phyloP scores from a whole-genome alignment of 129 eudicot genomes.

The Pittosporum tobira region DNA sequence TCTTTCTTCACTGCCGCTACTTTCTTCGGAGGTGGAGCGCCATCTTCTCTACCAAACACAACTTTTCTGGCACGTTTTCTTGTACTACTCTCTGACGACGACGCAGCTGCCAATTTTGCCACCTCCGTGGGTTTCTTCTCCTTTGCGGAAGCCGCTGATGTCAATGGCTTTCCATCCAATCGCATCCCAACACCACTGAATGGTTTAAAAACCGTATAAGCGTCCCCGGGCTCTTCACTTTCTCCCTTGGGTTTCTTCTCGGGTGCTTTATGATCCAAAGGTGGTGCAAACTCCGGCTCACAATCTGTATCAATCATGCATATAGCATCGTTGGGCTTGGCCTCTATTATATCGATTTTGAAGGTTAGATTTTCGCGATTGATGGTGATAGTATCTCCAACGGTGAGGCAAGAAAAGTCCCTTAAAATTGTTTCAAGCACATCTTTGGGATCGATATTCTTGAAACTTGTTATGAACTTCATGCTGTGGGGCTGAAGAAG shows the following conservation, averaged over 20 bases:
- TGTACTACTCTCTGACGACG: background rate
- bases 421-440: conserved; percentile 1
- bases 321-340: conserved; percentile 15
- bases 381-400: conserved; percentile 22
- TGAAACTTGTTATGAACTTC: conserved; percentile 8
- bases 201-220: conserved; percentile 1
- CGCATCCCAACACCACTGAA: conserved; percentile 13
- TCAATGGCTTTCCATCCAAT: conserved; percentile 4
- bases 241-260: background rate
- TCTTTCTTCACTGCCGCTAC: background rate
- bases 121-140: background rate
- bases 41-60: background rate
- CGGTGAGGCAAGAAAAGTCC: conserved; percentile 14
- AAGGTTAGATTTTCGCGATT: conserved; percentile 1
- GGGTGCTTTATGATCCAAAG: conserved; percentile 28
- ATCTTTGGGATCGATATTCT: background rate
- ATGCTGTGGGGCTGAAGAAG: conserved; percentile 30
- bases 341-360: conserved; percentile 16
- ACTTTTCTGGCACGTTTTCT: background rate
- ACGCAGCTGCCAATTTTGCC: background rate
- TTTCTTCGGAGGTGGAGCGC: background rate
- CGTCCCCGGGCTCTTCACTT: background rate
- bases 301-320: conserved; percentile 28
- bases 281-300: conserved; percentile 23
- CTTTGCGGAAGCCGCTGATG: background rate